Evolutionary conservation across 1,139 yeast genomes (phyloP).

Genomic region (Hemisphaericaspora xylofermentans): DNA sequence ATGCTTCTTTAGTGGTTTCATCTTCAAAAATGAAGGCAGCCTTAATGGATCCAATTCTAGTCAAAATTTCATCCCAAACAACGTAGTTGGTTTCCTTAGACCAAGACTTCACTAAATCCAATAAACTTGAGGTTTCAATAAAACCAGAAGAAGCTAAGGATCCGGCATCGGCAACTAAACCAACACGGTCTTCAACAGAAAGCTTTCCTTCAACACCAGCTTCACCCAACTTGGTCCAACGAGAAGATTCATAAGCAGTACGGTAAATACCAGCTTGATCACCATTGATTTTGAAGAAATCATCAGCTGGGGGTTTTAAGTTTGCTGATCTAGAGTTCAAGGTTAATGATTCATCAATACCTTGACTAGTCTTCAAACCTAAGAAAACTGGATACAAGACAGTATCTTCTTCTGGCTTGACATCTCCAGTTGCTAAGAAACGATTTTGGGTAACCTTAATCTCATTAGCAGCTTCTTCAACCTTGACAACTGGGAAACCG

Average conservation of each 20-base stretch:
- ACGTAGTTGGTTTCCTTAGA: slow-evolving; percentile 64
- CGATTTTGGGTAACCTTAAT: slow-evolving; percentile 70
- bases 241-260: slow-evolving; percentile 70
- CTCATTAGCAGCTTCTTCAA: slow-evolving; percentile 40
- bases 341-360: slow-evolving; percentile 62
- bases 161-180: slow-evolving; percentile 80
- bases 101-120: slow-evolving; percentile 68
- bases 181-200: slow-evolving; percentile 81
- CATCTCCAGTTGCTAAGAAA: slow-evolving; percentile 81
- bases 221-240: slow-evolving; percentile 71
- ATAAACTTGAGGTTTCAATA: slow-evolving; percentile 63
- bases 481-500: slow-evolving; percentile 79
- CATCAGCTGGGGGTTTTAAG: slow-evolving; percentile 43
- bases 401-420: slow-evolving; percentile 58
- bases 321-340: slow-evolving; percentile 56
- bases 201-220: slow-evolving; percentile 67
- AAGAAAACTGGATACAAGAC: slow-evolving; percentile 82
- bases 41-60: slow-evolving; percentile 54
- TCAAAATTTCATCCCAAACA: slow-evolving; percentile 74
- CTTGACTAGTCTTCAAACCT: slow-evolving; percentile 65
- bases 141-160: slow-evolving; percentile 74
- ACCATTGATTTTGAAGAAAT: slow-evolving; percentile 76
- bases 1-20: slow-evolving; percentile 50
- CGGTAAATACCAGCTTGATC: slow-evolving; percentile 84
- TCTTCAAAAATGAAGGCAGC: slow-evolving; percentile 74